Percentiles rank a stretch among this genome's conserved stretches.
Conservation (phyloP, 495 filamentous ascomycete genomes). For the Rhypophila decipiens region DNA sequence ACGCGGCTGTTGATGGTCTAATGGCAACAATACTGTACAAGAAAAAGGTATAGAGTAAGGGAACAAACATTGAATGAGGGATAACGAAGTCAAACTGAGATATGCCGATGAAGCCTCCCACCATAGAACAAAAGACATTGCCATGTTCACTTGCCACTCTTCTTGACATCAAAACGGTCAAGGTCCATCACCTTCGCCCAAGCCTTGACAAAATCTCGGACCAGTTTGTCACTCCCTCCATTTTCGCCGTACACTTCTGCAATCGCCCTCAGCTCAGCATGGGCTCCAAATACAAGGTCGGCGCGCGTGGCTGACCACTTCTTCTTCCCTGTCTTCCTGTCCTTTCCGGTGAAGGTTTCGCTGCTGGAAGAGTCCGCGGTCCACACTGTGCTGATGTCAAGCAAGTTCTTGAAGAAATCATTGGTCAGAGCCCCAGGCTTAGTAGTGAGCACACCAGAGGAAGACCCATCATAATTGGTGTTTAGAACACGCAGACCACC, state of each 20-base stretch:
- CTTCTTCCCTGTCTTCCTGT: conserved; percentile 58
- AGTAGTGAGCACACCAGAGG: conserved; percentile 55
- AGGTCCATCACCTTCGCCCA: conserved; percentile 69
- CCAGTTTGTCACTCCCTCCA: conserved; percentile 54
- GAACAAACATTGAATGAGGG: too few relatives aligned
- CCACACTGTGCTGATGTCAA: conserved; percentile 60
- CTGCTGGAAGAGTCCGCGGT: conserved; percentile 37
- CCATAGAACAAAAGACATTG: too few relatives aligned
- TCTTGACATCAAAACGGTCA: conserved; percentile 52
- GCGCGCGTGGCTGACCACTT: conserved; percentile 63
- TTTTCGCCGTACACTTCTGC: conserved; percentile 57
- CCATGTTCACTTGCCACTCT: too few relatives aligned
- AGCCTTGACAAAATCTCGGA: conserved; percentile 61
- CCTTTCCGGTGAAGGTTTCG: conserved; percentile 55
- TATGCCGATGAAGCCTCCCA: too few relatives aligned
- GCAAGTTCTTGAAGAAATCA: conserved; percentile 70
- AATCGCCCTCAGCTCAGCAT: conserved; percentile 62
- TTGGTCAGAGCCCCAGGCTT: conserved; percentile 61
- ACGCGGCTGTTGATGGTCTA: too few relatives aligned
- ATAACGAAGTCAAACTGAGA: too few relatives aligned
- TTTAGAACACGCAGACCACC: conserved; percentile 61
- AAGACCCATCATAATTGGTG: conserved; percentile 60
- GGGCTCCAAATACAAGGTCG: conserved; percentile 64
- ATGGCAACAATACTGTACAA: too few relatives aligned
- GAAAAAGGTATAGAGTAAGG: too few relatives aligned